Evolutionary conservation across 2,329 filamentous ascomycete genomes (phyloP), one percentile per base, ranked within the genome.

Genomic region (Byssothecium circinans): DNA sequence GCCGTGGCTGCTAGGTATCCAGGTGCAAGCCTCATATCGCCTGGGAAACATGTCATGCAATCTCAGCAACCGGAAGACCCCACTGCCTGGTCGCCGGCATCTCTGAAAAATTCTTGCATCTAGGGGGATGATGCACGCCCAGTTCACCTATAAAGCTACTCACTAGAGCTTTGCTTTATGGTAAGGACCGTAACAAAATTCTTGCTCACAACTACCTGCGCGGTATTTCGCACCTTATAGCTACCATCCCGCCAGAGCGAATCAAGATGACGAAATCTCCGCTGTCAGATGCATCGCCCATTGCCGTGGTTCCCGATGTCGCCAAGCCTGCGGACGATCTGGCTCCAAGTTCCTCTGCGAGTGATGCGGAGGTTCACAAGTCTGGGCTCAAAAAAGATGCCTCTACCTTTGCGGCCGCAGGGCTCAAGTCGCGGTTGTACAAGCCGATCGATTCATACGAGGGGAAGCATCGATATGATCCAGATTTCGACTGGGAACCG

Each of bases 381-480:
- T 27, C 36, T 23, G 55, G 37, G 20, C 50, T 41, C 15, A 33
- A 49, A 40, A 51, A 50, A 33, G 50, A 65, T 19, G 61, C 61
- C 6, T 60, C 61, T 20, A 67, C 72, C 36, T 76, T 74, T 52
- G 65, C 56, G 18, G 58, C 60, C 2, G 47, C 57, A n/a, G 72
- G 69, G 2, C 52, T 75, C 11, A 62, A 67, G 2, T 53, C 65
- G 22, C 45, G 51, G 12, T 66, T 67, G 29, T 81, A 81, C 54
- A 73, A 74, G 49, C 80, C 80, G 0, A 77, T 81, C n/a, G 74
- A 75, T 2, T 67, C 67, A 6, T 86, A 85, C 56, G 82, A 86
- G 57, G 81, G 81, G 2, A 66, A 74, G 8, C 82, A 85, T 64
- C 74, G 81, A 41, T 85, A 78, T 60, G 81, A 85, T 54, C 81